Evolutionary conservation across 495 filamentous ascomycete species (phyloP).

Genomic region (Hypoxylon crocopeplum): DNA sequence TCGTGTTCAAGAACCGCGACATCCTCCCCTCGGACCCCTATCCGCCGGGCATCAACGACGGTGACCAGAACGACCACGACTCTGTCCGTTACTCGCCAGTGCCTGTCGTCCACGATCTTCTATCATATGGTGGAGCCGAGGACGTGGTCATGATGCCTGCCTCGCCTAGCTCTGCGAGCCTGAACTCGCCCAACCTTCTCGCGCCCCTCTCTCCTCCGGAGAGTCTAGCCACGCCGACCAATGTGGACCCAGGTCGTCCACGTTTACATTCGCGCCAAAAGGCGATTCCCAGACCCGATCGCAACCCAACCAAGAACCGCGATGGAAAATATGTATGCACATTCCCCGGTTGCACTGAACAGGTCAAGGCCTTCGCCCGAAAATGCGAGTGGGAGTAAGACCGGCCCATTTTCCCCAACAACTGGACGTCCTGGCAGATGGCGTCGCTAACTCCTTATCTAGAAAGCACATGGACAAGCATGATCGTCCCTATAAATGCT

Average conservation of each 20-base stretch:
- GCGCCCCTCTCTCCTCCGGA: constrained; percentile 17
- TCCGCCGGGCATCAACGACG: no score
- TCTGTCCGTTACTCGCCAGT: constrained; percentile 5
- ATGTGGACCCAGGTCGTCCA: neutral
- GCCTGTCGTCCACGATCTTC: constrained; percentile 17
- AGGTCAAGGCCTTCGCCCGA: constrained; percentile 69
- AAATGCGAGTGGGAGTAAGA: constrained; percentile 95
- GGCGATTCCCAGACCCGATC: constrained; percentile 57
- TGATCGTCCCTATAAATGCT: constrained; percentile 86
- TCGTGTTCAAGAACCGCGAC: constrained; percentile 48
- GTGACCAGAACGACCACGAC: neutral
- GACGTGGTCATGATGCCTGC: constrained; percentile 23
- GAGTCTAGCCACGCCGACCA: neutral
- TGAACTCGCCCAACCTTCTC: constrained; percentile 7
- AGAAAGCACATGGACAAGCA: constrained; percentile 99
- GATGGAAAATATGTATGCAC: constrained; percentile 76
- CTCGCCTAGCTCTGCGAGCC: constrained; percentile 22
- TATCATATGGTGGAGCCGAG: constrained; percentile 22
- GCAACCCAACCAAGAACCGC: constrained; percentile 60
- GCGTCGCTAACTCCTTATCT: constrained; percentile 19
- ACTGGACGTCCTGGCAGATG: neutral
- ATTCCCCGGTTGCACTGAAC: constrained; percentile 63
- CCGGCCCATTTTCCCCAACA: neutral
- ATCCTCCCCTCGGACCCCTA: constrained; percentile 47
- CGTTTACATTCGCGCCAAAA: constrained; percentile 44